These are phyloP conservation scores for Trichoderma aggressivum DNA, from an alignment of 2,329 filamentous ascomycete species.

Conservation along the genomic window DNA sequence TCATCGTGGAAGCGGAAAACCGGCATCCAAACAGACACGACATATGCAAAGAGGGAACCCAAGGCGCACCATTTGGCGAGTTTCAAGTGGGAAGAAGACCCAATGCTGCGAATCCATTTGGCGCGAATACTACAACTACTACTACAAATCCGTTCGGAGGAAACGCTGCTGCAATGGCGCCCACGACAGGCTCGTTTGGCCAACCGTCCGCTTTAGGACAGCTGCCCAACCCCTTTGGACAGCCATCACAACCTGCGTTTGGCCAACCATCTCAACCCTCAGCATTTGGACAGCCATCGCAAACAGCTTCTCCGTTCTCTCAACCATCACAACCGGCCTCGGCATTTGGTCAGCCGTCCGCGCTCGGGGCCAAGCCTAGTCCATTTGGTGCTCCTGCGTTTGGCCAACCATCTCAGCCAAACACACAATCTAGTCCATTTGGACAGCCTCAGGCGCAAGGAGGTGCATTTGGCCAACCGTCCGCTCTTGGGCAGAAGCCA, in stretches of 20 bases:
- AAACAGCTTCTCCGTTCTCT: slow-evolving; percentile 34
- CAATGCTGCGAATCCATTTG: slow-evolving; percentile 30
- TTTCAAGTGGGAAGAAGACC: slow-evolving; percentile 42
- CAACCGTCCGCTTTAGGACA: slow-evolving; percentile 32
- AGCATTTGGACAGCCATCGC: slow-evolving; percentile 41
- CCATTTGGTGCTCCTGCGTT: slow-evolving; percentile 36
- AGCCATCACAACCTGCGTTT: slow-evolving; percentile 34
- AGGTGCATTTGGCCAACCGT: slow-evolving; percentile 35
- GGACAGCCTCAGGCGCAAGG: slow-evolving; percentile 20
- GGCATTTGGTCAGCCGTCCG: slow-evolving; percentile 42
- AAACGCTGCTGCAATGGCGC: slow-evolving; percentile 19
- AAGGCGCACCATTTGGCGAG: slow-evolving; percentile 43
- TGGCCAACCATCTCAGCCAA: slow-evolving; percentile 36
- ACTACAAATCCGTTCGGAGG: neutral
- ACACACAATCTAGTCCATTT: slow-evolving; percentile 27
- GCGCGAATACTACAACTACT: slow-evolving; percentile 20
- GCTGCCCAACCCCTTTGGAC: slow-evolving; percentile 33
- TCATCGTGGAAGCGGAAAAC: slow-evolving; percentile 61
- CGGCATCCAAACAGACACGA: slow-evolving; percentile 74
- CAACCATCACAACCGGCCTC: slow-evolving; percentile 34
- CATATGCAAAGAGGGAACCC: slow-evolving; percentile 48
- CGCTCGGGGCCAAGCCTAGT: slow-evolving; percentile 32
- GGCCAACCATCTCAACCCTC: slow-evolving; percentile 30
- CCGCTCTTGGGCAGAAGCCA: slow-evolving; percentile 36
- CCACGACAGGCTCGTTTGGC: slow-evolving; percentile 37